These are phyloP conservation scores for Tylopilus sp. DNA, from an alignment of 768 basidiomycete species.

Conservation along the genomic window DNA sequence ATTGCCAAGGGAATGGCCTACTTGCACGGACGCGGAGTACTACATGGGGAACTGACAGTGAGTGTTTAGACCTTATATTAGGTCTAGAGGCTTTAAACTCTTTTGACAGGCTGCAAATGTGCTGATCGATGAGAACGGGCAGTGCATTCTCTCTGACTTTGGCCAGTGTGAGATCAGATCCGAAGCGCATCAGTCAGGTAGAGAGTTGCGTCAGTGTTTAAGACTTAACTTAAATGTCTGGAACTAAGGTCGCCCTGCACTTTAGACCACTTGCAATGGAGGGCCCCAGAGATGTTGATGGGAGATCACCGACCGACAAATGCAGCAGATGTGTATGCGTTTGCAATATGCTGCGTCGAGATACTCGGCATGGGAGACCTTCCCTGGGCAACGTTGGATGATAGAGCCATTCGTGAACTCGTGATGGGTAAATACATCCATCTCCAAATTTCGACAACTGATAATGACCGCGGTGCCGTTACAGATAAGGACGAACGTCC, in stretches of 20 bases:
- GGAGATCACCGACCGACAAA: constrained; percentile 46
- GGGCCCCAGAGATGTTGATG: constrained; percentile 62
- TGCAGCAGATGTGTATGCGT: constrained; percentile 67
- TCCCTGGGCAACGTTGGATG: constrained; percentile 53
- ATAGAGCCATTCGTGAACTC: constrained; percentile 47
- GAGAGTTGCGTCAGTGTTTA: constrained; percentile 40
- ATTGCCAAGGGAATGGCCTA: constrained; percentile 82
- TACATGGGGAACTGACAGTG: constrained; percentile 84
- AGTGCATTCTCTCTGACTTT: constrained; percentile 78
- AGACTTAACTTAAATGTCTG: neutral
- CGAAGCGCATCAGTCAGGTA: constrained; percentile 62
- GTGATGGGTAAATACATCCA: constrained; percentile 42
- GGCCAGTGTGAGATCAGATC: constrained; percentile 78
- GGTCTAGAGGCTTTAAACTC: neutral
- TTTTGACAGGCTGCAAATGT: constrained; percentile 63
- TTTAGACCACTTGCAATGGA: constrained; percentile 68
- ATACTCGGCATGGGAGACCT: constrained; percentile 59
- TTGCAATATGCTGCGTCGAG: constrained; percentile 62
- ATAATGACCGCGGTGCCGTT: constrained; percentile 16
- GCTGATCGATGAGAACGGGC: constrained; percentile 62
- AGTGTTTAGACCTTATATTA: neutral
- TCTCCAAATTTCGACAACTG: neutral
- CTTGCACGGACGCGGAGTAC: constrained; percentile 60
- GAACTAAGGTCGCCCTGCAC: constrained; percentile 14
- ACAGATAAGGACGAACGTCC: constrained; percentile 53